phyloP scores from a whole-genome alignment of 2,329 filamentous ascomycete genomes.

The Fusarium pseudograminearum region DNA sequence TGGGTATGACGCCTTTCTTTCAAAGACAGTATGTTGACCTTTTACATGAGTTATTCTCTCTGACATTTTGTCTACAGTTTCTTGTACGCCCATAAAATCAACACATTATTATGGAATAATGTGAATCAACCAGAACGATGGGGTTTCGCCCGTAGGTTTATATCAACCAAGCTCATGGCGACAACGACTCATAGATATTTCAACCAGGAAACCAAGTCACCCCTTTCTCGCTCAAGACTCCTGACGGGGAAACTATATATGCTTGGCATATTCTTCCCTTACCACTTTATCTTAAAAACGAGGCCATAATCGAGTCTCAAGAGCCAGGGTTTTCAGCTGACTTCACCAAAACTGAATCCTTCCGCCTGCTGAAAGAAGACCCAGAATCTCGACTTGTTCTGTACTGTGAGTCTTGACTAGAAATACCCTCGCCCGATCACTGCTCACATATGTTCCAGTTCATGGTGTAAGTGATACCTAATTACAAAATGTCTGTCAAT shows the following conservation, averaged over 20 bases:
- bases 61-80: conserved; percentile 64
- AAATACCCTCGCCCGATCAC: background rate
- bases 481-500: background rate
- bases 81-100: conserved; percentile 85
- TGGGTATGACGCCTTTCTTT: conserved; percentile 75
- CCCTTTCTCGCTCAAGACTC: conserved; percentile 80
- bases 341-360: conserved; percentile 68
- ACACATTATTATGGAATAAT: conserved; percentile 78
- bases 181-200: conserved; percentile 13
- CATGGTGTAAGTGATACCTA: conserved; percentile 69
- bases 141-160: conserved; percentile 80
- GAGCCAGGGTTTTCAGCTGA: conserved; percentile 63
- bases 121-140: conserved; percentile 82
- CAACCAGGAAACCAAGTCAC: conserved; percentile 83
- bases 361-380: conserved; percentile 72
- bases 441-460: conserved; percentile 56
- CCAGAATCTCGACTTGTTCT: conserved; percentile 73
- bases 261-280: conserved; percentile 92
- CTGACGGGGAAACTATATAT: conserved; percentile 82
- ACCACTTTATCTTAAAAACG: conserved; percentile 78
- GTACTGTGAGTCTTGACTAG: conserved; percentile 63
- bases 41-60: background rate
- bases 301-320: conserved; percentile 69
- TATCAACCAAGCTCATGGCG: background rate
- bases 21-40: conserved; percentile 76